Conservation (phyloP, 116 monocot species). For the Cymodocea nodosa region DNA sequence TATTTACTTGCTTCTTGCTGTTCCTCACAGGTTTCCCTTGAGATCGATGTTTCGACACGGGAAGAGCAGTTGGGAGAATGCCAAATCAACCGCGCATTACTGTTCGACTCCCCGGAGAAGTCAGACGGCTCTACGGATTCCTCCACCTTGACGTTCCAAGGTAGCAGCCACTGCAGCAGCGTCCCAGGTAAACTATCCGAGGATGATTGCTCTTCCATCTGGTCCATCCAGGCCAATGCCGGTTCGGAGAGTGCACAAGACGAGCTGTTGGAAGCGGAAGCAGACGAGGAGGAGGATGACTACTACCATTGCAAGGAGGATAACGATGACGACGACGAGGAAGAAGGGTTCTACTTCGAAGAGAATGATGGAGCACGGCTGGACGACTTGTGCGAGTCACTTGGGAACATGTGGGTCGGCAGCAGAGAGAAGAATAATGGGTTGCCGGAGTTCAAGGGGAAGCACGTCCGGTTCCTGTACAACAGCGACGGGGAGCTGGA, state of each 20-base stretch:
- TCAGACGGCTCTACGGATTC: constrained; percentile 18
- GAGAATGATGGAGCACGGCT: constrained; percentile 2
- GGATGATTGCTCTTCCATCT: constrained; percentile 32
- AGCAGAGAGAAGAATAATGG: constrained; percentile 6
- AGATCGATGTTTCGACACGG: too few relatives aligned
- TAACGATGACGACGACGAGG: constrained; percentile 1
- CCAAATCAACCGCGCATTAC: constrained; percentile 51
- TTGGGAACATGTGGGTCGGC: constrained; percentile 21
- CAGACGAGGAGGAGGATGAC: constrained; percentile 2
- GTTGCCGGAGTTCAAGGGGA: constrained; percentile 32
- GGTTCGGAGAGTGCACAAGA: constrained; percentile 8
- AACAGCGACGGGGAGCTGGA: constrained; percentile 59
- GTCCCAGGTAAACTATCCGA: constrained; percentile 12
- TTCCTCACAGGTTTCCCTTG: too few relatives aligned
- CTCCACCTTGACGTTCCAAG: constrained; percentile 30
- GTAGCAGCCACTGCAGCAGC: constrained; percentile 23
- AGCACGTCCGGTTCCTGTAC: constrained; percentile 53
- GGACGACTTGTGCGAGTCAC: constrained; percentile 35
- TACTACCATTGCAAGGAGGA: neutral
- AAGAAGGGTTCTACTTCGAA: neutral
- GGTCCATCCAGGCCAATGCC: constrained; percentile 63
- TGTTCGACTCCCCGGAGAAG: constrained; percentile 72
- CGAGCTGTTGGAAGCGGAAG: constrained; percentile 4
- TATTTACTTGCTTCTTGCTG: too few relatives aligned
- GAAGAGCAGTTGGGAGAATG: constrained; percentile 10